phyloP scores from a whole-genome alignment of 495 filamentous ascomycete species.

The Aspergillus leporis region DNA sequence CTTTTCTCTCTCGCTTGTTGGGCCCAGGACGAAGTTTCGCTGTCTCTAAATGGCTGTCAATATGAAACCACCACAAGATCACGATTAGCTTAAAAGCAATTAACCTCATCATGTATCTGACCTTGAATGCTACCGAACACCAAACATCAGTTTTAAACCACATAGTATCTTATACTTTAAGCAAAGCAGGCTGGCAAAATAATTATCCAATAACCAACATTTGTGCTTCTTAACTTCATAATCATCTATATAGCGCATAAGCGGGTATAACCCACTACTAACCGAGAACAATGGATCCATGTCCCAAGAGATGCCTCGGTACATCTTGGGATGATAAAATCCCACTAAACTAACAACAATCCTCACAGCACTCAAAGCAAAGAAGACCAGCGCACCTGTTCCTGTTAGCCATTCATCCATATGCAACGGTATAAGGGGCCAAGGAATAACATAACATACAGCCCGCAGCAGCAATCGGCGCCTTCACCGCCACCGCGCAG shows the following conservation, averaged over 20 bases:
- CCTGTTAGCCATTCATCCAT: background rate
- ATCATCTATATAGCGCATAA: background rate
- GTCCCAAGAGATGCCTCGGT: too few species aligned
- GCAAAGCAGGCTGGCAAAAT: background rate
- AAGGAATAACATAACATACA: constrained; percentile 14
- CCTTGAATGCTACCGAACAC: too few species aligned
- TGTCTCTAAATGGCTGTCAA: background rate
- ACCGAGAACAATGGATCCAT: background rate
- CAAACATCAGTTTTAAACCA: too few species aligned
- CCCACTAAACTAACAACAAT: constrained; percentile 20
- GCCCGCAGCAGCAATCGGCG: constrained; percentile 23
- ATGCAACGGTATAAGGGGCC: background rate
- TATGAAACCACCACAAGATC: too few species aligned
- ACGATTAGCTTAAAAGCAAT: background rate
- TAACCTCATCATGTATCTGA: background rate
- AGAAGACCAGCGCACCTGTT: constrained; percentile 24
- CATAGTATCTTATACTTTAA: background rate
- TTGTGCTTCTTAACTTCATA: background rate
- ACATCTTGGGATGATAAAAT: background rate
- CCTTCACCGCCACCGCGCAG: constrained; percentile 25
- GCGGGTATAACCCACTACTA: background rate
- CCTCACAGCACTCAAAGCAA: constrained; percentile 29
- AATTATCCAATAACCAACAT: background rate
- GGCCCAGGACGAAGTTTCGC: background rate
- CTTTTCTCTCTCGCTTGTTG: background rate